Percentiles rank a stretch among this genome's conserved stretches.
Evolutionary conservation across 1,139 yeast genomes (phyloP).

Genomic region (Debaryomycetaceae sp.): DNA sequence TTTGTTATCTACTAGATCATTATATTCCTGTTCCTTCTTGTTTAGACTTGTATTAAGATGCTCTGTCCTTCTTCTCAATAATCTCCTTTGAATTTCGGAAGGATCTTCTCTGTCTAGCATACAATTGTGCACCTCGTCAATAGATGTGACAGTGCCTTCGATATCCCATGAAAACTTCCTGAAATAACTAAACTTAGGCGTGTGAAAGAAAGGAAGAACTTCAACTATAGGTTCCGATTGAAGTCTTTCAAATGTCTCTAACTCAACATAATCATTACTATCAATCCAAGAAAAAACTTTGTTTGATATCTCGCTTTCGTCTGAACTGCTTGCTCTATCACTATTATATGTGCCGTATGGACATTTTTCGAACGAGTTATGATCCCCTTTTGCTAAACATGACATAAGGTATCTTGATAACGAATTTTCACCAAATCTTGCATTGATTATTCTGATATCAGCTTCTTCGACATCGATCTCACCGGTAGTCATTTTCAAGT

Average conservation of each 20-base stretch:
- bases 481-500: slow-evolving; percentile 71
- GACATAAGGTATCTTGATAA: slow-evolving; percentile 47
- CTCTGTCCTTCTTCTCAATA: slow-evolving; percentile 38
- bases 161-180: slow-evolving; percentile 54
- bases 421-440: slow-evolving; percentile 59
- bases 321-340: slow-evolving; percentile 16
- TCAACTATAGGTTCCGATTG: slow-evolving; percentile 55
- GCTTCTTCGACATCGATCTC: slow-evolving; percentile 69
- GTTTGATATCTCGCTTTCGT: slow-evolving; percentile 35
- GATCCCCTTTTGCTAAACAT: slow-evolving; percentile 26
- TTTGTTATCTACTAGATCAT: slow-evolving; percentile 12
- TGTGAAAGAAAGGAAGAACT: slow-evolving; percentile 61
- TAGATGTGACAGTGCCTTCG: slow-evolving; percentile 61
- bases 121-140: slow-evolving; percentile 68
- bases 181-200: slow-evolving; percentile 77
- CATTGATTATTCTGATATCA: slow-evolving; percentile 71
- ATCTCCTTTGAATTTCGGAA: slow-evolving; percentile 46
- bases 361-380: neutral
- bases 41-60: slow-evolving; percentile 46
- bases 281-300: slow-evolving; percentile 73
- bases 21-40: slow-evolving; percentile 28
- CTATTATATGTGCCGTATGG: slow-evolving; percentile 6
- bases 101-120: slow-evolving; percentile 56
- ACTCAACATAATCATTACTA: slow-evolving; percentile 73
- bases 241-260: slow-evolving; percentile 50